Base-by-base conservation (phyloP, 208 protist species). In the Wallacemonas sp. region DNA sequence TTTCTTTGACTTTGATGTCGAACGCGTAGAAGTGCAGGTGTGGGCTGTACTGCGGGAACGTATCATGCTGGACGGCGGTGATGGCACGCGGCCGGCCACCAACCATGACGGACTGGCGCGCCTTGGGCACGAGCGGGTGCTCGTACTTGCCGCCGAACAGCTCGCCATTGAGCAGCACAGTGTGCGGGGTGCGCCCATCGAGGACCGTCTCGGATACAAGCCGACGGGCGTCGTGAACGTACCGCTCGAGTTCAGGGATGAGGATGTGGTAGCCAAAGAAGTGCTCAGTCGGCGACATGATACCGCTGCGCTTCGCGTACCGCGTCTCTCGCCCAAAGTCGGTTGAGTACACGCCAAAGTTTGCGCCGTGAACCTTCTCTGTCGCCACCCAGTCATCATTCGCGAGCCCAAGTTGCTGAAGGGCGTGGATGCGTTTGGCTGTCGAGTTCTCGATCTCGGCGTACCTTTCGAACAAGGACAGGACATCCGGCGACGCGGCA, bases 141-240 rank as follows among this genome's bases (percentile, higher is more conserved):
- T 91, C 82, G 48, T 93, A 95, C 75, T 95, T 95, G 29, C 86
- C 90, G 8, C 90, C 90, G 63, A 95, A 95, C 2, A 95, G 72
- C 56, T 95, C 90, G 19, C 90, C 90, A 60, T 95, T 90, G 12
- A 95, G 14, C 30, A 95, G 69, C 34, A 93, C 74, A 26, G 78
- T 87, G 62, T 81, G 62, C 12, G 81, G 78, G 9, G 56, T 57
- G 23, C 41, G 12, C 17, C 65, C 58, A 19, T 56, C 19, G 5
- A 88, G 46, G 5, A 57, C 8, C 12, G 63, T 43, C 5, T 43
- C 43, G 27, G 72, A 73, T n/a, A 92, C 55, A 29, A 87, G 61
- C 68, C 81, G 72, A 6, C 88, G 78, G 17, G 67, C 71, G 21
- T 69, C 41, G 3, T 67, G 48, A 17, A 63, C 64, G 46, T 84